Base-by-base conservation (phyloP, 441 rosid species). In the Croton setiger region DNA sequence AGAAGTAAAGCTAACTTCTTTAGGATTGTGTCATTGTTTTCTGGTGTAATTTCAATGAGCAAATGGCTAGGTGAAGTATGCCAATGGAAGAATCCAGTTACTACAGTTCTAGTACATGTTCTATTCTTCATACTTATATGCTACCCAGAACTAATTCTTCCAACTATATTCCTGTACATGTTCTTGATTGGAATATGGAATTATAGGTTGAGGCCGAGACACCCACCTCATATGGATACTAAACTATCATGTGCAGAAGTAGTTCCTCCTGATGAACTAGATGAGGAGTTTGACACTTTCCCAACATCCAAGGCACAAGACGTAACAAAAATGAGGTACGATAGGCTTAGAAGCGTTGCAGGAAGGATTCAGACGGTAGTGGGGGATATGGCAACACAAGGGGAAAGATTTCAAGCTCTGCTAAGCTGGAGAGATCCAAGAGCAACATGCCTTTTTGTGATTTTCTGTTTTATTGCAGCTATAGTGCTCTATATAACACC, bases 1-100 rank as follows among this genome's bases (percentile, higher is more conserved):
- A 88, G 97, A 74, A 93, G 98, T 82, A 93, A 90, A 76, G 98
- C 98, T 15, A 93, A 90, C 74, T 90, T 90, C 84, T 90, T 88
- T 70, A 63, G 96, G 35, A 87, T 93, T 70, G 85, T 90, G 81
- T 81, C 82, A 2, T 82, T 93, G 31, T 78, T 90, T 63, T 79
- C 87, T 23, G 92, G 97, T 17, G 58, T 83, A 55, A 81, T 93
- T 72, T 80, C 89, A 13, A 84, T 90, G 56, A 85, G 88, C 45
- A 90, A 76, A 72, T 93, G 98, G 98, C 86, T 93, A 52, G 92
- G 87, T 67, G 91, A 90, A 55, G 86, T 93, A 52, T 84, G 97
- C 74, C 54, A 82, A 64, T 93, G 98, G 98, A 90, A 85, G 81
- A 90, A 90, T 75, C 97, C 97, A 21, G 76, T 84, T 48, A 90